Conservation (phyloP, 768 basidiomycete genomes). For the Auriscalpium microsporum region DNA sequence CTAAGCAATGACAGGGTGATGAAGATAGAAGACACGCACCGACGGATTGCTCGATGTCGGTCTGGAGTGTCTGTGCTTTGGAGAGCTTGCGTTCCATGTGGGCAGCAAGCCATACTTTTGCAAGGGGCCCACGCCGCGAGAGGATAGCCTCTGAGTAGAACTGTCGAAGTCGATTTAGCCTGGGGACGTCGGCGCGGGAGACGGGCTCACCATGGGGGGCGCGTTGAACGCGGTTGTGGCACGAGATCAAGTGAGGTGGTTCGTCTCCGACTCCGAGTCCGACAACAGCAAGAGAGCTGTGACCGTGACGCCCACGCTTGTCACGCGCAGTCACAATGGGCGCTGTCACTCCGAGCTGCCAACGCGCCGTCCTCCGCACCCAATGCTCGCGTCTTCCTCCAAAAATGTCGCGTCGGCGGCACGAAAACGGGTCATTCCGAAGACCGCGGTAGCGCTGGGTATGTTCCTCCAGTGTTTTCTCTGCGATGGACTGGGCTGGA, state of each 20-base stretch:
- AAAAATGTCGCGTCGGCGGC: constrained; percentile 5
- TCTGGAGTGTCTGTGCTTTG: constrained; percentile 89
- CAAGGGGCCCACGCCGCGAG: constrained; percentile 87
- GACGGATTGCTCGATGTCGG: constrained; percentile 91
- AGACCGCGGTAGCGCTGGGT: too few relatives aligned
- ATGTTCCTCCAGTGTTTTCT: too few relatives aligned
- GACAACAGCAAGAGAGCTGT: background rate
- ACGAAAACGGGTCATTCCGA: background rate
- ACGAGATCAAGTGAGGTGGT: background rate
- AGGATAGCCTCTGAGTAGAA: constrained; percentile 94
- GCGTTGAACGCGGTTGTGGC: constrained; percentile 15
- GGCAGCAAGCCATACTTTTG: constrained; percentile 97
- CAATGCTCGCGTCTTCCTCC: constrained; percentile 9
- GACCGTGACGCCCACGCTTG: background rate
- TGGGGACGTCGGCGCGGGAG: background rate
- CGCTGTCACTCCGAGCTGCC: too few relatives aligned
- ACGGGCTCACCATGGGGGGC: constrained; percentile 14
- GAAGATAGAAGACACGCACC: constrained; percentile 39
- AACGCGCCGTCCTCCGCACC: background rate
- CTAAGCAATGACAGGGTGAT: background rate
- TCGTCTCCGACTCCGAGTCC: background rate
- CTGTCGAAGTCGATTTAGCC: constrained; percentile 27
- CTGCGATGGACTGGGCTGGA: too few relatives aligned
- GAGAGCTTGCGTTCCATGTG: constrained; percentile 98
- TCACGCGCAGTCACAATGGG: constrained; percentile 1